Base-by-base conservation (phyloP, 2,329 filamentous ascomycete species). In the Pseudohalonectria lignicola region DNA sequence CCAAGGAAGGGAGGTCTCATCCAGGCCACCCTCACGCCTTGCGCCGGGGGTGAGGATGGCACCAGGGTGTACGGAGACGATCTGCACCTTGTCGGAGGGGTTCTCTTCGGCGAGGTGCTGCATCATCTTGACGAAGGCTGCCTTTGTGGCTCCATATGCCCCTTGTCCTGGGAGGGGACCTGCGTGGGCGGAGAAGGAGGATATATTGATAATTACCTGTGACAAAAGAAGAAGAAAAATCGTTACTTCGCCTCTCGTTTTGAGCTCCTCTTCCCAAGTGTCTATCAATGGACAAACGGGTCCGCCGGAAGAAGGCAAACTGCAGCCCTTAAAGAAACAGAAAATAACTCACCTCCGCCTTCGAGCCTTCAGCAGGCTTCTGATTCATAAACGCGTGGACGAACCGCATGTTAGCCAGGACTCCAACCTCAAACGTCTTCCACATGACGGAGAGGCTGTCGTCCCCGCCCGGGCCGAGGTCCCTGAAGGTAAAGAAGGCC, bases 1-100 rank as follows among this genome's bases (percentile, higher is more conserved):
- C 47, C 49, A 61, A 3, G 44, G 31, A 17, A 49, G 13, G 1
- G 33, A n/a, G 5, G 53, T 47, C 20, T 49, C 42, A 2, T 47
- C 48, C 3, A 50, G 51, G 0, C 53, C 55, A 0, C 40, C 19
- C 0, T 39, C 41, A 26, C 8, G 8, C 31, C 42, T 41, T 1
- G 51, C 53, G 1, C 47, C 32, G 2, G 59, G 49, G 2, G 60
- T 62, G 28, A 50, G 55, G 1, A 65, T 49, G 4, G 52, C 37
- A 0, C 62, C 63, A 0, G 63, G 63, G 17, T 66, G 57, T 34
- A 59, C 62, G 26, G 48, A 60, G 11, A 65, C 23, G 10, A 65
- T 40, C 29, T 65, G 62, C 53, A 65, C 51, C 4, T 50, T 38
- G 9, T 54, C 51, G 0, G 53, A 39, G 1, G 50, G 36, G 0